Evolutionary conservation across 2,329 filamentous ascomycete species (phyloP), one percentile per base, ranked within the genome.

Genomic region (Decorospora gaudefroyi): DNA sequence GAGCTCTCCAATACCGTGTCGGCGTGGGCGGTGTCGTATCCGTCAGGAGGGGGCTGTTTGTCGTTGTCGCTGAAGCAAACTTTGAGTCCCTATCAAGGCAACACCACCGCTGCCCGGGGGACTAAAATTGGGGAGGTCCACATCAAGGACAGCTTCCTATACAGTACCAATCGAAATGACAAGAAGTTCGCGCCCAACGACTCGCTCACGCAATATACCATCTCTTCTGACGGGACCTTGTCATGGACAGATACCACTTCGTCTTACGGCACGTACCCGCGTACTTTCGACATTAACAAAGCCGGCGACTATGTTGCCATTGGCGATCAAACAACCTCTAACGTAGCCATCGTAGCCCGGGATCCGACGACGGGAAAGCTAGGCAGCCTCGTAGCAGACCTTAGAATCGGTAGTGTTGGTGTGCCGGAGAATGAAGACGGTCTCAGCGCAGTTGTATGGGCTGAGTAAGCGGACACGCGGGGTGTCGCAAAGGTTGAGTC

Each of bases 161-260:
- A 70, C 50, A 54, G 51, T 4, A 55, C 67, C 1, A 69, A 68
- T 49, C 61, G 68, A 18, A 70, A 70, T 42, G 68, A 71, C 44
- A 67, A 65, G 56, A 64, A 61, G 22, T 70, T 68, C 23, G 51
- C 43, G 3, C 69, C 51, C 1, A 61, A 65, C 15, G 65, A 69
- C 34, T 69, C 66, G 4, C 57, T 70, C 13, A 64, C 65, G 7
- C 64, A 66, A 18, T 71, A 64, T 44, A 57, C 53, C 28, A 68
- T 71, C 35, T 53, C 49, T 19, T 46, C 60, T 10, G 53, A 53
- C 12, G 67, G 67, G 5, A 47, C 47, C 2, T 49, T 71, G 6
- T 44, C 54, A 1, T 68, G 61, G 51, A 59, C 61, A 4, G 67
- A 60, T 4, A 52, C 42, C 7, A 65, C 65, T 0, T 65, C 62